These are phyloP conservation scores for Musa beccarii DNA, from an alignment of 176 grass and related monocot genomes.

Conservation along the genomic window DNA sequence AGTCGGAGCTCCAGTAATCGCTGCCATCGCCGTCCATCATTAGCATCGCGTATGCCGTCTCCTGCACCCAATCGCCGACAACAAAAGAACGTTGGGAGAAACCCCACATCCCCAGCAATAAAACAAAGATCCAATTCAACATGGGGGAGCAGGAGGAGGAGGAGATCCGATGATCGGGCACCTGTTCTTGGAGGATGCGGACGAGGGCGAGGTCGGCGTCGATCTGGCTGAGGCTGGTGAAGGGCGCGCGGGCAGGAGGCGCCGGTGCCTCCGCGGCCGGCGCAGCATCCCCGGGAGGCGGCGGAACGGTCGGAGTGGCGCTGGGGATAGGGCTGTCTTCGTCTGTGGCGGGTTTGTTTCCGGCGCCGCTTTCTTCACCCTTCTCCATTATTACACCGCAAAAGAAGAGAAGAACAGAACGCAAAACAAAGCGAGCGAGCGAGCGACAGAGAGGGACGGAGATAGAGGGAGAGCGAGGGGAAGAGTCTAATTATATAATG, in stretches of 20 bases:
- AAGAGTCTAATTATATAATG: conserved; percentile 8
- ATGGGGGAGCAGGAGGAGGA: not conserved
- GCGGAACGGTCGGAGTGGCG: conserved; percentile 25
- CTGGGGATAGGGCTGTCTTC: conserved; percentile 22
- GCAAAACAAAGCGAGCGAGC: no score
- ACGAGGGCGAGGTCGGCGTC: conserved; percentile 93
- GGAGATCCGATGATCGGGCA: conserved; percentile 15
- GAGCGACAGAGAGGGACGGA: no score
- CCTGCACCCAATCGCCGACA: conserved; percentile 37
- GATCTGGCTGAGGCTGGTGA: conserved; percentile 86
- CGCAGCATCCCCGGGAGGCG: conserved; percentile 17
- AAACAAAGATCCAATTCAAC: not conserved
- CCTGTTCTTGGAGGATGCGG: conserved; percentile 92
- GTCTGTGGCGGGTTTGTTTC: conserved; percentile 30
- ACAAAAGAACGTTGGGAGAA: conserved; percentile 4
- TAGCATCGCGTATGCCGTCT: conserved; percentile 95
- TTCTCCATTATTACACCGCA: conserved; percentile 36
- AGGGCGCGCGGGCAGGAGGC: conserved; percentile 37
- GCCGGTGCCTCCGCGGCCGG: no score
- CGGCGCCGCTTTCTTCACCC: conserved; percentile 44
- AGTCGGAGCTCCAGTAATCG: conserved; percentile 71
- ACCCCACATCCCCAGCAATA: not conserved
- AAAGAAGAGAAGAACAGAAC: not conserved
- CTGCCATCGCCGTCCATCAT: conserved; percentile 56
- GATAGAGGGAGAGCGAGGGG: not conserved